Conservation (phyloP, 331 rosid genomes). For the Acacia concinna region DNA sequence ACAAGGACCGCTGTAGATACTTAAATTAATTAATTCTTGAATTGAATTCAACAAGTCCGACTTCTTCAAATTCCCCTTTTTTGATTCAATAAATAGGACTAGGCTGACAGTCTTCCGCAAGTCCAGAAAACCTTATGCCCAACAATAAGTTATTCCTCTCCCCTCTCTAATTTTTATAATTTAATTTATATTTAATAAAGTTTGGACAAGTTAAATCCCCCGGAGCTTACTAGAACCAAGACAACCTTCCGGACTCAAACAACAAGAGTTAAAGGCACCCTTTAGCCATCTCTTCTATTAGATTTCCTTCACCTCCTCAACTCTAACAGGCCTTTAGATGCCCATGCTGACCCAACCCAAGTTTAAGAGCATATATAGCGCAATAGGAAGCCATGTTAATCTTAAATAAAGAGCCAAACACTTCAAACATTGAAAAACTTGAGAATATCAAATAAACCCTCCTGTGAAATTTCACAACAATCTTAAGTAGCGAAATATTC, state of each 20-base stretch:
- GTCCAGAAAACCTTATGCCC: too few relatives aligned
- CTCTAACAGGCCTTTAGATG: neutral
- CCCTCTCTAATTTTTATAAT: too few relatives aligned
- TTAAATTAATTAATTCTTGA: neutral
- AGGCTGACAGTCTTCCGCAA: too few relatives aligned
- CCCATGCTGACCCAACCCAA: neutral
- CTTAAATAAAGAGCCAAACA: neutral
- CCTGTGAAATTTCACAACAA: neutral
- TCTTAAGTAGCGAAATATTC: neutral
- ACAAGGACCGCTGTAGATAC: neutral
- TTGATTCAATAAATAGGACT: neutral
- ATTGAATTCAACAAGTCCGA: neutral
- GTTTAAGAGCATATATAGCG: neutral
- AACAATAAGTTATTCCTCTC: too few relatives aligned
- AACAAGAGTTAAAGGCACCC: neutral
- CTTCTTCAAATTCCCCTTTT: neutral
- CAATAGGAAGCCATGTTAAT: neutral
- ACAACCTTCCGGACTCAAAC: too few relatives aligned
- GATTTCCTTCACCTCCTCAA: neutral
- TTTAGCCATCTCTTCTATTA: neutral
- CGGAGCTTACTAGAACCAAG: too few relatives aligned
- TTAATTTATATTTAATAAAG: too few relatives aligned
- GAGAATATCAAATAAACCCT: neutral
- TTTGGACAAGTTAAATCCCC: too few relatives aligned
- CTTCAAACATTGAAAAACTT: neutral